A percentile compares a stretch with the other conserved stretches of the same genome.
phyloP scores from a whole-genome alignment of 164 flowering plant genomes.

The Umbellularia californica region DNA sequence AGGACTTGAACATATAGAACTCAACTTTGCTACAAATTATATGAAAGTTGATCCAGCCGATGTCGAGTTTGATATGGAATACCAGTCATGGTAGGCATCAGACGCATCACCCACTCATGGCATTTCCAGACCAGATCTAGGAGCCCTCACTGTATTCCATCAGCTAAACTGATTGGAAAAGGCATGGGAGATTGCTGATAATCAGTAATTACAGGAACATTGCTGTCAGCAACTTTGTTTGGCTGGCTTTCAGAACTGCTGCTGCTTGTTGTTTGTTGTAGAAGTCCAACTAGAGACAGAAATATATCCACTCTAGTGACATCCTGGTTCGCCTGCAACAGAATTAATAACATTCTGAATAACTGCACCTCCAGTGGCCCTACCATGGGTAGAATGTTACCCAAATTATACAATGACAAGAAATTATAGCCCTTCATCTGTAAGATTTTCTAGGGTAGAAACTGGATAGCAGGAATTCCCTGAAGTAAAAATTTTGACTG shows the following conservation, averaged over 20 bases:
- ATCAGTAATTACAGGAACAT: slow-evolving; percentile 24
- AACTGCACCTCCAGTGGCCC: background rate
- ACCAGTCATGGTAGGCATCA: slow-evolving; percentile 28
- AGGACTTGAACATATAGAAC: slow-evolving; percentile 2
- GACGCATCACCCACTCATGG: slow-evolving; percentile 17
- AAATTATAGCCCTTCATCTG: background rate
- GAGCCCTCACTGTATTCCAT: slow-evolving; percentile 17
- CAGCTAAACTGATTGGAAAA: slow-evolving; percentile 42
- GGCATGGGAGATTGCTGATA: slow-evolving; percentile 36
- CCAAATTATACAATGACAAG: background rate
- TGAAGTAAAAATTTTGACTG: no score
- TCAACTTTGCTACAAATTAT: background rate
- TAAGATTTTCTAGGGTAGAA: background rate
- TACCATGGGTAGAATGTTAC: background rate
- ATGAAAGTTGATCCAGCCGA: background rate
- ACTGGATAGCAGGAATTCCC: background rate
- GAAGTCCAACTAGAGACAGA: slow-evolving; percentile 59
- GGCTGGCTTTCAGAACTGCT: slow-evolving; percentile 23
- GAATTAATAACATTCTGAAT: background rate
- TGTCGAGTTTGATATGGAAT: slow-evolving; percentile 5
- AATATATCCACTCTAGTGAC: slow-evolving; percentile 71
- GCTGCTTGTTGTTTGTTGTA: slow-evolving; percentile 40
- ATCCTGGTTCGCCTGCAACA: slow-evolving; percentile 51
- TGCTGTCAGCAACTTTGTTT: slow-evolving; percentile 18
- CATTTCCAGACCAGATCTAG: slow-evolving; percentile 15